Base-by-base conservation (phyloP, 129 eudicot species). In the Chrysanthemum makinoi region DNA sequence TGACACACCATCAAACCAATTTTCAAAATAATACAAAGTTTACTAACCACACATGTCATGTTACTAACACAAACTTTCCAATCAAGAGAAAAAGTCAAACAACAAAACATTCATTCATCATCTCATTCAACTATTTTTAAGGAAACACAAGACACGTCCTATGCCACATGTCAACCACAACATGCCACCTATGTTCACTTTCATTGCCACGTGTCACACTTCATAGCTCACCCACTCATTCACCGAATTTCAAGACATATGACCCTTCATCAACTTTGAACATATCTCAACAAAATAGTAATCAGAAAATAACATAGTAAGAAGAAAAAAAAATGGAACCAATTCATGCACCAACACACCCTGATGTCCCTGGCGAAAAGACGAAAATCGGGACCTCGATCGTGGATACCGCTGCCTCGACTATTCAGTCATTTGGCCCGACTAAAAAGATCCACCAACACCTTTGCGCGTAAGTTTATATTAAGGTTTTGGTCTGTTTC, bases 371-470 rank as follows among this genome's bases (percentile, higher is more conserved):
- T 52, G 98, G 98, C 1, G 98, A 94, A 18, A 83, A 85, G 18
- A 87, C 88, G 16, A 77, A 77, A 57, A 70, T 84, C 12, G 80
- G 81, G 46, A 94, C 96, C 22, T 75, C 96, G 16, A 48, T 94
- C 30, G 83, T 87, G 2, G 97, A 86, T 80, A 85, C 89, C 24
- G 90, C 97, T 66, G 83, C 96, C 11, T 83, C 98, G 62, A 66
- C 98, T 65, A 79, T 94, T 72, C 98, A 94, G 71, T 77, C 86
- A 16, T 94, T 94, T 35, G 95, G 80, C 44, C 98, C 98, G 0
- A 59, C 89, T 22, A 90, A 87, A 81, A 76, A 83, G 12, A 94
- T 94, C 83, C 98, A 94, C 64, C 97, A 94, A 68, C 98, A 94
- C 75, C 96, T 94, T 70, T 94, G 98, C 97, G 98, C 98, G 97